Base-by-base conservation (phyloP, 2,329 filamentous ascomycete genomes). In the Fusarium nanum region DNA sequence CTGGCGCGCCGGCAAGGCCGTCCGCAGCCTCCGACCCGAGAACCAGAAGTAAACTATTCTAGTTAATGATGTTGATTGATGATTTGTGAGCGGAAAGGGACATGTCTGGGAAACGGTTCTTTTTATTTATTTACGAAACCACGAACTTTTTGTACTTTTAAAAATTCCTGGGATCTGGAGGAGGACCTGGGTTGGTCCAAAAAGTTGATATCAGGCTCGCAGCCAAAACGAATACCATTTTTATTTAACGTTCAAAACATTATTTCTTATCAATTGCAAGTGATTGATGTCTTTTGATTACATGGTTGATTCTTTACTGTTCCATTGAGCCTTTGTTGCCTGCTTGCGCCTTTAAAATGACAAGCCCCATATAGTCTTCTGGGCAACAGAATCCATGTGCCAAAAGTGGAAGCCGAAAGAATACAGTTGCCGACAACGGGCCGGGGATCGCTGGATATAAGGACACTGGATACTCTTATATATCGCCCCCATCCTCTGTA, bases 1-100 rank as follows among this genome's bases (percentile, higher is more conserved):
- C 90, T 99, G 96, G 96, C 90, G 93, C 80, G 96, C 96, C 73
- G 96, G 96, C 83, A 98, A 98, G 91, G 93, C 96, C 77, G 96
- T 99, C 78, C 92, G 95, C 76, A 86, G 89, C 79, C 92, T 96
- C 80, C 92, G 93, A 80, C 93, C 92, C 75, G 92, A 96, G 88
- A 95, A 95, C 88, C 89, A 92, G 84, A 91, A 92, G 84, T 93
- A 91, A 86, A 61, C 18, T 30, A 61, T 59, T 40, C 18, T 30
- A 61, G 60, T 40, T 60, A 55, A 60, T 61, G 55, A 70, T 65
- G 59, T 59, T 65, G 70, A 70, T 50, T 50, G 22, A 58, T 58
- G 64, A 62, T 62, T 48, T 57, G 50, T 49, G 60, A 49, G 54
- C 25, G 58, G 57, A 55, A 63, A 58, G 64, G 45, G 56, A 40